Conservation (phyloP, 2,329 filamentous ascomycete species). For the Emergomyces orientalis region DNA sequence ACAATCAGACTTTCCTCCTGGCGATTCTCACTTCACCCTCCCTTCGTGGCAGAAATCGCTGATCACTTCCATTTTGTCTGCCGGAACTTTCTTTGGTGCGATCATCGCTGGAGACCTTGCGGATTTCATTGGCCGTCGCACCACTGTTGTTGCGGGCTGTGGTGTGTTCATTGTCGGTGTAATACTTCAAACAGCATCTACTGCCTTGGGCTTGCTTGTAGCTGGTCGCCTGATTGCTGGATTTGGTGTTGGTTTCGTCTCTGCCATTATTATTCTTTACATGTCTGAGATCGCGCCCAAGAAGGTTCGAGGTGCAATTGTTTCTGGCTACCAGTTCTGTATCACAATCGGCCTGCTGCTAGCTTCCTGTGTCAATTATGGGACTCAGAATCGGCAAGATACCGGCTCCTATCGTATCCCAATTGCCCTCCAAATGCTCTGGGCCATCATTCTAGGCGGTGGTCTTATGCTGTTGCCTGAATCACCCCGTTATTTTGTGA, state of each 20-base stretch:
- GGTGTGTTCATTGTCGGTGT: constrained; percentile 60
- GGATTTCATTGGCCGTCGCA: constrained; percentile 57
- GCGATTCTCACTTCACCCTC: constrained; percentile 29
- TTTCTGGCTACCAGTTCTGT: constrained; percentile 77
- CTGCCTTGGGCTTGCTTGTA: constrained; percentile 53
- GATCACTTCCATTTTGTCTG: constrained; percentile 68
- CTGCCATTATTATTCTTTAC: constrained; percentile 72
- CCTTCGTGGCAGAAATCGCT: constrained; percentile 47
- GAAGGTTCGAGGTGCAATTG: constrained; percentile 68
- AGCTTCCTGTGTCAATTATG: constrained; percentile 66
- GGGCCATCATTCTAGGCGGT: constrained; percentile 63
- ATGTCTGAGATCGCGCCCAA: constrained; percentile 71
- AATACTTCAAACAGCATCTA: constrained; percentile 53
- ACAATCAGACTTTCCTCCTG: constrained; percentile 19
- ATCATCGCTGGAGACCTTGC: constrained; percentile 68
- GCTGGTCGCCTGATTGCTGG: constrained; percentile 67
- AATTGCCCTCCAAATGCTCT: constrained; percentile 69
- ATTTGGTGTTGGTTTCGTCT: constrained; percentile 71
- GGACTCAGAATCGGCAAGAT: constrained; percentile 52
- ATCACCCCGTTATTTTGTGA: constrained; percentile 77
- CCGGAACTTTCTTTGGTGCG: constrained; percentile 69
- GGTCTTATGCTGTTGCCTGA: constrained; percentile 73
- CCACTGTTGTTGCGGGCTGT: constrained; percentile 63
- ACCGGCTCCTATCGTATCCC: constrained; percentile 69
- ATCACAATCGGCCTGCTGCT: constrained; percentile 71